phyloP scores from a whole-genome alignment of 208 protist species.

The Leishmania gerbilli region DNA sequence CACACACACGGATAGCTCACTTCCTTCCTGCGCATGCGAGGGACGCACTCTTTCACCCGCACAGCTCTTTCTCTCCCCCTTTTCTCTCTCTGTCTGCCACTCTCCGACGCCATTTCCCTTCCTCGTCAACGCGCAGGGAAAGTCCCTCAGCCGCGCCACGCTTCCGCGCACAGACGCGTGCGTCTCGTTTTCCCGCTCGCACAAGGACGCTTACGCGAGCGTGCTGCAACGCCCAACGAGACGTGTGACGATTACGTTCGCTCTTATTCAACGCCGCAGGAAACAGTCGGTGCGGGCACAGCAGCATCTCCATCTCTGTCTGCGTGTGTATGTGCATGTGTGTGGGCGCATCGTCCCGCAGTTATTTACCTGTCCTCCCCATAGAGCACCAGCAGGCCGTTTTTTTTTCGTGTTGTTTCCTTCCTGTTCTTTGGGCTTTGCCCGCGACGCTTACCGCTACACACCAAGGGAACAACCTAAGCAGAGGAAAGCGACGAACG shows the following conservation, averaged over 20 bases:
- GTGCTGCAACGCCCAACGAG: neutral
- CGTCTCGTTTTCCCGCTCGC: neutral
- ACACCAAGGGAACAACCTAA: neutral
- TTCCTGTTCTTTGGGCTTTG: neutral
- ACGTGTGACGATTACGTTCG: neutral
- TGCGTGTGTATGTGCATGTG: neutral
- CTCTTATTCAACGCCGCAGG: neutral
- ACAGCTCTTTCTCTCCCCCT: no score
- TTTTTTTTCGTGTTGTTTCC: neutral
- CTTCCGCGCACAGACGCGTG: no score
- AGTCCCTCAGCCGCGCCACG: neutral
- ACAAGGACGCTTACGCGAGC: neutral
- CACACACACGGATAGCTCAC: neutral
- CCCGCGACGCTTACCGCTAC: neutral
- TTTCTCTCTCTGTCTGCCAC: neutral
- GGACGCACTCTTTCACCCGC: neutral
- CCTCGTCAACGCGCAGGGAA: neutral
- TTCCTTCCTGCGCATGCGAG: neutral
- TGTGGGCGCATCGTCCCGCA: neutral
- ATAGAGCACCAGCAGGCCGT: neutral
- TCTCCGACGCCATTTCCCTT: neutral
- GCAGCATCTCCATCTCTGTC: neutral
- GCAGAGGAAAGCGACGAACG: neutral
- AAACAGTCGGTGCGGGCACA: neutral
- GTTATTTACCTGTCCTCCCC: neutral